Conservation (phyloP, 495 filamentous ascomycete species). For the Choiromyces venosus region DNA sequence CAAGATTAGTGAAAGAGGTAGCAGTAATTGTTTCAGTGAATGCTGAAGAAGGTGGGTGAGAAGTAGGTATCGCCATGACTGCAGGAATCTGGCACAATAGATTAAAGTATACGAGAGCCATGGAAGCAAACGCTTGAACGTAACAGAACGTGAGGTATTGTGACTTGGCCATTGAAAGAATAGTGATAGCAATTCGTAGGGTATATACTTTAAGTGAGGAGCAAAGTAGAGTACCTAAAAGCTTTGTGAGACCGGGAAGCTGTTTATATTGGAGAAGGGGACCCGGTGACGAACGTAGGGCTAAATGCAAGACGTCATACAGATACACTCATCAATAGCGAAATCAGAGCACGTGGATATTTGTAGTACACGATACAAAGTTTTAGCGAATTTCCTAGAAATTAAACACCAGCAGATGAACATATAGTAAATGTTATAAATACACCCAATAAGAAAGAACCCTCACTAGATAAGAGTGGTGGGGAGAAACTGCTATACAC, state of each 20-base stretch:
- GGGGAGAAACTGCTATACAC: not conserved
- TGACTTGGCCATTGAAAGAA: not conserved
- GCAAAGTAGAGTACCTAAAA: not conserved
- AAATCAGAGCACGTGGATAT: not conserved
- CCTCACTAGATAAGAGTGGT: not conserved
- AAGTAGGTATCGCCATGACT: not conserved
- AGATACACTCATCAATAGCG: not conserved
- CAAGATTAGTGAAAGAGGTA: not conserved
- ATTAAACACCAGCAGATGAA: not conserved
- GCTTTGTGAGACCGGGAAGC: not conserved
- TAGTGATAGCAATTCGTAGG: not conserved
- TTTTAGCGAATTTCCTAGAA: not conserved
- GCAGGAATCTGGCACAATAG: not conserved
- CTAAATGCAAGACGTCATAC: not conserved
- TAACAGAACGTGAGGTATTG: not conserved
- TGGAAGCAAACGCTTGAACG: not conserved
- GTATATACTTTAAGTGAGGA: not conserved
- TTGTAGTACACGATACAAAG: not conserved
- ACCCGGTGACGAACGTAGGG: not conserved
- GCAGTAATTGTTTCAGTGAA: not conserved
- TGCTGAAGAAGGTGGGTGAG: not conserved
- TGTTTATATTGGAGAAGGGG: not conserved
- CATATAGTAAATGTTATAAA: not conserved
- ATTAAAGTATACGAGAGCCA: not conserved
- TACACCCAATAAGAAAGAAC: not conserved